Percentiles rank a stretch among this genome's conserved stretches.
These are phyloP conservation scores for Magnaporthiopsis rhizophila DNA, from an alignment of 2,329 filamentous ascomycete species.

Conservation along the genomic window DNA sequence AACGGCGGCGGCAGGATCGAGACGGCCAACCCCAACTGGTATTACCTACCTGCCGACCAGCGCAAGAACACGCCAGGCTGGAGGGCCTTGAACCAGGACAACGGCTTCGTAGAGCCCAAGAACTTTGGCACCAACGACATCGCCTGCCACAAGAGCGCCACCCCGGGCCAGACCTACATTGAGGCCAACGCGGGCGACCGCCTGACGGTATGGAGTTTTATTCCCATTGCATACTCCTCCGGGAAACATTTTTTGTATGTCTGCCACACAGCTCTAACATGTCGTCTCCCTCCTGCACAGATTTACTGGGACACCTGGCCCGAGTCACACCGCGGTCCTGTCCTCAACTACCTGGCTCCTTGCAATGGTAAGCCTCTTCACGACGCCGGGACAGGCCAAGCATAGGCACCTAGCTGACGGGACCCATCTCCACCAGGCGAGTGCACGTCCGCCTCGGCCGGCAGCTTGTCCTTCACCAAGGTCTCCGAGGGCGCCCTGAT, in stretches of 20 bases:
- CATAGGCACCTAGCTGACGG: no score
- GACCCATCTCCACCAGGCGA: neutral
- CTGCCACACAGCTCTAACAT: neutral
- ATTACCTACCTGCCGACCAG: neutral
- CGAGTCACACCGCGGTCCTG: conserved; percentile 40
- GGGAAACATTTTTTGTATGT: no score
- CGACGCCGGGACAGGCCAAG: no score
- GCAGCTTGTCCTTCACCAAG: conserved; percentile 13
- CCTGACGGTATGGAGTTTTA: conserved; percentile 20
- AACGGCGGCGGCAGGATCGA: neutral
- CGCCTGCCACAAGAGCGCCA: conserved; percentile 35
- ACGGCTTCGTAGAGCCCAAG: conserved; percentile 40
- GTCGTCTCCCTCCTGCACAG: neutral
- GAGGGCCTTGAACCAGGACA: conserved; percentile 34
- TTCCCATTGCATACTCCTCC: no score
- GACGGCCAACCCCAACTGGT: neutral
- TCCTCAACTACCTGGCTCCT: conserved; percentile 55
- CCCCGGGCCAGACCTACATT: conserved; percentile 19
- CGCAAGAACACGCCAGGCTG: conserved; percentile 26
- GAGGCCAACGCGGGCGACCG: conserved; percentile 29
- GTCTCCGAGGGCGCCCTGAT: conserved; percentile 11
- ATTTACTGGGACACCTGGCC: conserved; percentile 36
- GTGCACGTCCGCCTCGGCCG: conserved; percentile 11
- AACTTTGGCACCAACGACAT: conserved; percentile 32
- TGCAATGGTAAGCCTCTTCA: conserved; percentile 4